Conservation (phyloP, 2,329 filamentous ascomycete species). For the Dactylellina drechsleri region DNA sequence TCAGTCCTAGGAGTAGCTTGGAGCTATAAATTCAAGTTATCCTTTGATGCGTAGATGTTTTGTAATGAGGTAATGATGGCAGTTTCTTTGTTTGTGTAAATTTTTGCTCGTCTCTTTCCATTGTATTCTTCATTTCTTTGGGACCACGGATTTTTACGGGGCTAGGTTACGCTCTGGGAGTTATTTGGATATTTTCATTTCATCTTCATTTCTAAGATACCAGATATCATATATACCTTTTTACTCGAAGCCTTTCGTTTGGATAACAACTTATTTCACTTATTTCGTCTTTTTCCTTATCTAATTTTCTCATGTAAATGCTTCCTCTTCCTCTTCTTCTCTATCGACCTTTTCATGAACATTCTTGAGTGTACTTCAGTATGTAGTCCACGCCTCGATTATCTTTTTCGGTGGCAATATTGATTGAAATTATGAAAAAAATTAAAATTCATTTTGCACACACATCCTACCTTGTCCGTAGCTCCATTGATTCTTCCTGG, state of each 20-base stretch:
- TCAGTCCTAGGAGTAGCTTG: slow-evolving; percentile 33
- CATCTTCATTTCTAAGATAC: slow-evolving; percentile 12
- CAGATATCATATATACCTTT: slow-evolving; percentile 1
- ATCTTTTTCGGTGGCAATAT: no score
- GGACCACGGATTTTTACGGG: slow-evolving; percentile 13
- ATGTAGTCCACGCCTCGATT: no score
- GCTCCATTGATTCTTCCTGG: no score
- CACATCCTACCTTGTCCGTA: no score
- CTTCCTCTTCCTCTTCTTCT: no score
- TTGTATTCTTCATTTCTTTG: slow-evolving; percentile 12
- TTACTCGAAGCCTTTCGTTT: slow-evolving; percentile 1
- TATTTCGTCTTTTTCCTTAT: no score
- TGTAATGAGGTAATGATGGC: slow-evolving; percentile 34
- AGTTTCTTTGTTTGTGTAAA: neutral
- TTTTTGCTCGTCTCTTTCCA: neutral
- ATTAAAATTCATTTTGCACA: no score
- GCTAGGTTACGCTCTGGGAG: slow-evolving; percentile 9
- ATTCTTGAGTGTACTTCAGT: no score
- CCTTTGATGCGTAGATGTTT: neutral
- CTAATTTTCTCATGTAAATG: no score
- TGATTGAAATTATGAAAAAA: no score
- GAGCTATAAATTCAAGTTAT: slow-evolving; percentile 24
- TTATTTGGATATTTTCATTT: slow-evolving; percentile 7
- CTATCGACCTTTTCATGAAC: no score
- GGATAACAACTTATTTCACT: neutral